Conservation (phyloP, 805 yeast species). For the Pichia thaimueangensis region DNA sequence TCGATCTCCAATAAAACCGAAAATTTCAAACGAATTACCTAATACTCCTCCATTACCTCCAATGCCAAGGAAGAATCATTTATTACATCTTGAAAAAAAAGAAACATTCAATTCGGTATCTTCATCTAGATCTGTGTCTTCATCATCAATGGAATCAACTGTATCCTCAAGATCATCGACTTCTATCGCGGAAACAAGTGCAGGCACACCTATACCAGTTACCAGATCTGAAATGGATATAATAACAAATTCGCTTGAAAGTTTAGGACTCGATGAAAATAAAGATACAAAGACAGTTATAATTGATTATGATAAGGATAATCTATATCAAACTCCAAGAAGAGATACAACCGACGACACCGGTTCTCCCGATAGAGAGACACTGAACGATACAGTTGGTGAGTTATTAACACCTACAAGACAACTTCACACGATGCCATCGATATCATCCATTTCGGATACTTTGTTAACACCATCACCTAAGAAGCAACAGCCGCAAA, state of each 20-base stretch:
- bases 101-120: background rate
- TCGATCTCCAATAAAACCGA: background rate
- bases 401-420: conserved; percentile 10
- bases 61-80: conserved; percentile 13
- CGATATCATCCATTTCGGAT: background rate
- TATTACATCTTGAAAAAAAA: conserved; percentile 5
- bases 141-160: conserved; percentile 6
- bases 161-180: background rate
- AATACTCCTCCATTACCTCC: background rate
- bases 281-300: background rate
- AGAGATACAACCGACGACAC: background rate
- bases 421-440: background rate
- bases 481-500: background rate
- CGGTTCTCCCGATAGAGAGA: background rate
- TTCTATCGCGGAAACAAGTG: background rate
- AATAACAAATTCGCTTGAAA: conserved; percentile 4
- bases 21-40: background rate
- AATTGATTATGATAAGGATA: background rate
- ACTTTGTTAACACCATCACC: conserved; percentile 2
- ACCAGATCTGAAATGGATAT: conserved; percentile 8
- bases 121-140: background rate
- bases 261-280: conserved; percentile 4
- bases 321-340: background rate
- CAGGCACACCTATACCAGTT: conserved; percentile 5
- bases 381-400: conserved; percentile 1